Evolutionary conservation across 2,329 filamentous ascomycete genomes (phyloP), one percentile per base, ranked within the genome.

Genomic region (Ophiocordyceps camponoti-leonardi): DNA sequence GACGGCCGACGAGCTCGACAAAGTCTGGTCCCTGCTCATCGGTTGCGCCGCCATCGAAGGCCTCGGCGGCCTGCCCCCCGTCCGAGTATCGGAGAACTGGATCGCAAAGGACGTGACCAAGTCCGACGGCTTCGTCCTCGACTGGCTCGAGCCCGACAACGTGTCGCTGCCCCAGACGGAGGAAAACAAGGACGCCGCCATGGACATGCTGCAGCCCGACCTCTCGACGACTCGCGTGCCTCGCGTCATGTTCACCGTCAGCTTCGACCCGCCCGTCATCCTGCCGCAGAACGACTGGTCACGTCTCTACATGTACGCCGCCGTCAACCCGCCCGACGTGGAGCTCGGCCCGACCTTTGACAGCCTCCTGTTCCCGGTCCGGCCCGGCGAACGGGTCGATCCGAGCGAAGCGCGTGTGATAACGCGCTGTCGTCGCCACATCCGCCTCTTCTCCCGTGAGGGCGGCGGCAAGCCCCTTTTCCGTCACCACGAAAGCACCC

Each of bases 81-180:
- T 87, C 22, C 75, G 84, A 18, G 72, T 86, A 35, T 85, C 84
- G 1, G 72, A 82, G 48, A 68, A 76, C 46, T 92, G 85, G 85
- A 75, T 92, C 44, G 79, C 79, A 10, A 71, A 78, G 23, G 64
- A 71, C 2, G 68, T 86, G n/a, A 69, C 76, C 55, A 83, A 82
- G 53, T 67, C 61, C 10, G 67, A 49, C 66, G 68, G 50, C 56
- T 61, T 49, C 52, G 62, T 77, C 31, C 58, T 81, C 33, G 77
- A 86, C 63, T 90, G 84, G 84, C 70, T 79, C 39, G 80, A 88
- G 47, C 84, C 84, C 1, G 72, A 77, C 3, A 74, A 76, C 44
- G 79, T 77, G 1, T 69, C 81, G 26, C 56, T 83, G 20, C 71
- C 64, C 4, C 56, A 61, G 13, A 64, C 62, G 16, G 60, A 69